Evolutionary conservation across 2,329 filamentous ascomycete genomes (phyloP).

Genomic region (Fusarium robinianum): DNA sequence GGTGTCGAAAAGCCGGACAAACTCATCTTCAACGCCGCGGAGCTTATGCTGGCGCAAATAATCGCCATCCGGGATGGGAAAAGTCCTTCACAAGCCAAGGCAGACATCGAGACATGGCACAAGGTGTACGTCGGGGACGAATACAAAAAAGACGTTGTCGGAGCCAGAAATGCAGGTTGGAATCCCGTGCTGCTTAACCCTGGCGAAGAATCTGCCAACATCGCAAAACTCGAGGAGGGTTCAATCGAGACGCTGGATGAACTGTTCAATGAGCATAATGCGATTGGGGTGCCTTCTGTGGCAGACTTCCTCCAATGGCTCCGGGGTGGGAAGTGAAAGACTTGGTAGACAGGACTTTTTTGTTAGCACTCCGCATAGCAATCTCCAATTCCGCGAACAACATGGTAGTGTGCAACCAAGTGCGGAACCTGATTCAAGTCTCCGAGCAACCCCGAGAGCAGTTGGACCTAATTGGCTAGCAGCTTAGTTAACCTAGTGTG

Average conservation of each 20-base stretch:
- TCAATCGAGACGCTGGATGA: background rate
- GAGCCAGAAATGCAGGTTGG: conserved; percentile 21
- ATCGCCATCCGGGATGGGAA: conserved; percentile 11
- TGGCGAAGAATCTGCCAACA: conserved; percentile 1
- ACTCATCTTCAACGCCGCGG: conserved; percentile 60
- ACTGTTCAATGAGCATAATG: conserved; percentile 1
- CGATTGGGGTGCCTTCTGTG: conserved; percentile 19
- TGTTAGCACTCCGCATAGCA: too few species aligned
- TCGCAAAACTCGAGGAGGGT: conserved; percentile 13
- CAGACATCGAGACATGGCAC: conserved; percentile 4
- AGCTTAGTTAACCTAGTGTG: too few species aligned
- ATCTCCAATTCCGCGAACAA: too few species aligned
- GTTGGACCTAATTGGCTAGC: too few species aligned
- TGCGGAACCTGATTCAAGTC: too few species aligned
- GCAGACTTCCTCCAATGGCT: too few species aligned
- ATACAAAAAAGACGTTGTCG: conserved; percentile 24
- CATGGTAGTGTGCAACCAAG: too few species aligned
- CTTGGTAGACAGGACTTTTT: too few species aligned
- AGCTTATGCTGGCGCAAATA: conserved; percentile 41
- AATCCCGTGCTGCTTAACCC: conserved; percentile 20
- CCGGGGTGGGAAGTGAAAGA: too few species aligned
- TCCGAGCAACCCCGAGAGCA: too few species aligned
- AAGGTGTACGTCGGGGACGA: conserved; percentile 30
- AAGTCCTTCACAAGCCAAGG: background rate
- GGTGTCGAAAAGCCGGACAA: conserved; percentile 62